phyloP scores from a whole-genome alignment of 345 rosid genomes.

The Citrus reticulata region DNA sequence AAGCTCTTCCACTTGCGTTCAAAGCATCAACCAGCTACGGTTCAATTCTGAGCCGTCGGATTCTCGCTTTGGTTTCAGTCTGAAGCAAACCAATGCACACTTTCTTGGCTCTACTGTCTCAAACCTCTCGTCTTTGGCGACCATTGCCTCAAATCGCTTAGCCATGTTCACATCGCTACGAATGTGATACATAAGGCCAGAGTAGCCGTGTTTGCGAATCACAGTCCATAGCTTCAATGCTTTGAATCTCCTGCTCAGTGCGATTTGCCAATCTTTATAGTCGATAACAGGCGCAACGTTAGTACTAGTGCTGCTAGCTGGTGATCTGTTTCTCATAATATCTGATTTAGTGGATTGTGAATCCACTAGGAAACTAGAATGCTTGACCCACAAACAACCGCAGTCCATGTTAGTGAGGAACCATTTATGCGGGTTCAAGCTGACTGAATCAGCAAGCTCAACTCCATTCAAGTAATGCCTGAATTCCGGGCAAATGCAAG shows the following conservation, averaged over 20 bases:
- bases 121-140: neutral
- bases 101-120: no score
- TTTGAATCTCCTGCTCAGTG: slow-evolving; percentile 24
- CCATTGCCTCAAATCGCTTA: slow-evolving; percentile 28
- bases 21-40: no score
- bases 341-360: slow-evolving; percentile 14
- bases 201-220: slow-evolving; percentile 25
- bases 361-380: slow-evolving; percentile 27
- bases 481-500: slow-evolving; percentile 45
- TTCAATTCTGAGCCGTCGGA: no score
- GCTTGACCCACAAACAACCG: slow-evolving; percentile 51
- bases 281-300: neutral
- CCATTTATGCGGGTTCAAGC: slow-evolving; percentile 41
- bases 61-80: no score
- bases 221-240: slow-evolving; percentile 38
- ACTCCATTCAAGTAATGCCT: slow-evolving; percentile 32
- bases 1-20: no score
- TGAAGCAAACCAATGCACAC: no score
- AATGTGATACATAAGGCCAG: slow-evolving; percentile 17
- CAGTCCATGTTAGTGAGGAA: slow-evolving; percentile 39
- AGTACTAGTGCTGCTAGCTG: slow-evolving; percentile 1
- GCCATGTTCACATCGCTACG: slow-evolving; percentile 29
- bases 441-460: slow-evolving; percentile 20
- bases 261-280: slow-evolving; percentile 37
- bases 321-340: neutral